These are phyloP conservation scores for Scutellaria baicalensis DNA, from an alignment of 257 asterid genomes.

Conservation along the genomic window DNA sequence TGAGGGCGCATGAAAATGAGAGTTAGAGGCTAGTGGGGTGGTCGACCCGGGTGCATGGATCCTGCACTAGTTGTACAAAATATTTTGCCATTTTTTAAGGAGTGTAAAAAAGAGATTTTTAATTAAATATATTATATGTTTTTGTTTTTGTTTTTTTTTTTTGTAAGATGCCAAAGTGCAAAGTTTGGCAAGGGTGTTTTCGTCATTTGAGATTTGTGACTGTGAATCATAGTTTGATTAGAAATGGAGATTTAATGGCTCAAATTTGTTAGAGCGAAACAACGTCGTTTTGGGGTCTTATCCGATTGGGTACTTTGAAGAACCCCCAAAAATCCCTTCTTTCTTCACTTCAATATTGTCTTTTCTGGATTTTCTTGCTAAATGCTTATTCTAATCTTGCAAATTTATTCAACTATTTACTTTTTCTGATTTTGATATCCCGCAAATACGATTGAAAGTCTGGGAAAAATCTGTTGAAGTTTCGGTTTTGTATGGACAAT, in stretches of 20 bases:
- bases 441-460: slow-evolving; percentile 5
- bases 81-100: too few relatives aligned
- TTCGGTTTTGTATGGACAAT: neutral
- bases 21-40: too few relatives aligned
- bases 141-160: too few relatives aligned
- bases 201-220: neutral
- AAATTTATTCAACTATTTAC: neutral
- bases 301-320: slow-evolving; percentile 11
- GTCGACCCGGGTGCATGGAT: too few relatives aligned
- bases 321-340: slow-evolving; percentile 10
- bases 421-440: neutral
- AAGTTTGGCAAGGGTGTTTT: slow-evolving; percentile 4
- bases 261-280: slow-evolving; percentile 3
- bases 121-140: too few relatives aligned
- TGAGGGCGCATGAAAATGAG: too few relatives aligned
- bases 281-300: slow-evolving; percentile 10
- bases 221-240: neutral
- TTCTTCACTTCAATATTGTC: slow-evolving; percentile 6
- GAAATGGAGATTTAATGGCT: slow-evolving; percentile 17
- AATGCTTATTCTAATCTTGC: neutral
- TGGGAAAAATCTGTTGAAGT: neutral
- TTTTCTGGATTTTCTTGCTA: neutral
- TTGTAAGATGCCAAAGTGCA: too few relatives aligned
- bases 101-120: too few relatives aligned
- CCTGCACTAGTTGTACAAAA: too few relatives aligned